Evolutionary conservation across 371 early-diverging fungal genomes (phyloP).

Genomic region (Mucor sp.): DNA sequence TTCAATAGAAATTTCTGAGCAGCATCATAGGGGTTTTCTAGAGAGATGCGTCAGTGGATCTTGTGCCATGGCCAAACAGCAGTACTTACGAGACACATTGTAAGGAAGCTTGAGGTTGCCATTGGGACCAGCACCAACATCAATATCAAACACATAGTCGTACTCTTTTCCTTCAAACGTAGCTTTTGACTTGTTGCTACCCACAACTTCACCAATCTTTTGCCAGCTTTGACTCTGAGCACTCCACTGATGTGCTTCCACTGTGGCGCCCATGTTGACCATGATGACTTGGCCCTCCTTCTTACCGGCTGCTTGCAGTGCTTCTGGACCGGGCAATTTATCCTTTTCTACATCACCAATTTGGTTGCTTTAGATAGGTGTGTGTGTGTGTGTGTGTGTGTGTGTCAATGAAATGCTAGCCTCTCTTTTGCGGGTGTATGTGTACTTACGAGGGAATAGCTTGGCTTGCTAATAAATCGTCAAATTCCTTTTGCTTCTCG

Average conservation of each 20-base stretch:
- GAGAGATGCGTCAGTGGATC: not conserved
- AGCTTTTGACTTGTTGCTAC: constrained; percentile 83
- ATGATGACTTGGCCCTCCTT: constrained; percentile 90
- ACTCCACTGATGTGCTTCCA: constrained; percentile 91
- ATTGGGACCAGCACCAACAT: constrained; percentile 78
- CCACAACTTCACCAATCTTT: constrained; percentile 95
- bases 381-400: constrained; percentile 22
- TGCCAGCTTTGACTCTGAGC: constrained; percentile 68
- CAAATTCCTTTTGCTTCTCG: constrained; percentile 60
- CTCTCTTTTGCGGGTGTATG: not conserved
- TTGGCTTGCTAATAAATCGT: constrained; percentile 73
- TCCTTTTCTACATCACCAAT: constrained; percentile 85
- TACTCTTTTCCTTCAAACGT: constrained; percentile 88
- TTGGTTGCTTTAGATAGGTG: constrained; percentile 59
- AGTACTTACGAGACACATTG: constrained; percentile 69
- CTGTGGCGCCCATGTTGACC: constrained; percentile 70
- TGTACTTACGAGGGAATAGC: constrained; percentile 74
- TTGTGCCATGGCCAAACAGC: not conserved
- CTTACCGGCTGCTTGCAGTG: constrained; percentile 69
- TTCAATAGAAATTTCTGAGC: constrained; percentile 89
- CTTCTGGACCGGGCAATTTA: constrained; percentile 81
- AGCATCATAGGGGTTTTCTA: constrained; percentile 92
- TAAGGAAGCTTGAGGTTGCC: constrained; percentile 91
- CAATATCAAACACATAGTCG: constrained; percentile 98
- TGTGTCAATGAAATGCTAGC: not conserved